Conservation (phyloP, 352 stramenopile species). For the Vaucheria bursata region DNA sequence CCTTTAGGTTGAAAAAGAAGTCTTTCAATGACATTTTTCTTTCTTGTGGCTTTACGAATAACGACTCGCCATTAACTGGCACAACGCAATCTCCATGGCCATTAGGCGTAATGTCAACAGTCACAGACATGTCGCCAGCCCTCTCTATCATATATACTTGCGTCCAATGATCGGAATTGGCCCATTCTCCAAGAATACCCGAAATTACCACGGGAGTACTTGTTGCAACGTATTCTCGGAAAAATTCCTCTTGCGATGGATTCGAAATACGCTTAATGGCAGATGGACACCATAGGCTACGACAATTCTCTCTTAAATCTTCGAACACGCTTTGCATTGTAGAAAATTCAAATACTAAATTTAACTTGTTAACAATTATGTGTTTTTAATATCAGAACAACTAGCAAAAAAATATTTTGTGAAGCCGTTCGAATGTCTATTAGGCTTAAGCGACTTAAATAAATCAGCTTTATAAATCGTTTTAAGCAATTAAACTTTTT, state of each 20-base stretch:
- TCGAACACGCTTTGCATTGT: not conserved
- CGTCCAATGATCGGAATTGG: conserved; percentile 11
- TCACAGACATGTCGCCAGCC: conserved; percentile 20
- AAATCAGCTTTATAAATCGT: no score
- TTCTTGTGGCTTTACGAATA: conserved; percentile 49
- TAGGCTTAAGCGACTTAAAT: no score
- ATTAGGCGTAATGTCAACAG: conserved; percentile 44
- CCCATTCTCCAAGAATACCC: conserved; percentile 12
- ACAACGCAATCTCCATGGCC: conserved; percentile 39
- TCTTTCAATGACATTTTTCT: conserved; percentile 33
- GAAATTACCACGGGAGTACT: conserved; percentile 42
- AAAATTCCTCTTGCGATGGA: conserved; percentile 19
- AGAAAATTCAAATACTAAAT: no score
- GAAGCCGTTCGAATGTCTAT: no score
- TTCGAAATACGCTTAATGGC: not conserved
- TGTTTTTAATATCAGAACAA: no score
- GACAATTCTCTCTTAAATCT: not conserved
- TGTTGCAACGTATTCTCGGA: conserved; percentile 35
- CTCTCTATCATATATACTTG: conserved; percentile 9
- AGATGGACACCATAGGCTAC: not conserved
- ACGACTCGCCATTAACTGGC: conserved; percentile 10
- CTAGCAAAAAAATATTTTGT: no score
- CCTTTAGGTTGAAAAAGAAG: conserved; percentile 13
- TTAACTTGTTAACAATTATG: no score
- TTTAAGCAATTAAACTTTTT: no score